Evolutionary conservation across 257 asterid genomes (phyloP).

Genomic region (Nicotiana tabacum): DNA sequence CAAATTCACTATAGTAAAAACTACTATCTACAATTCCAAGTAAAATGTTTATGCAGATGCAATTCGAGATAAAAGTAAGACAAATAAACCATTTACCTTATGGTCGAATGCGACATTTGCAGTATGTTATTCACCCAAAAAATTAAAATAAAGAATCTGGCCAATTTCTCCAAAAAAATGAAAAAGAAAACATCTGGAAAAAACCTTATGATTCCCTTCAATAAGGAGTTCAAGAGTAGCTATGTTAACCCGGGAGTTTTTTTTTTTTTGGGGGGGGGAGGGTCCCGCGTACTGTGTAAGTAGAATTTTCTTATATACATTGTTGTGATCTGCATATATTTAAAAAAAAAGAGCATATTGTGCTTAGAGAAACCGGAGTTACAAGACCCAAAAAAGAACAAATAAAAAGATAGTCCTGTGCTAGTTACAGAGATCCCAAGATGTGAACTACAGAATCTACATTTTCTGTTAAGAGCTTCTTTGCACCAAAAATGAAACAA

Average conservation of each 20-base stretch:
- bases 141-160: not conserved
- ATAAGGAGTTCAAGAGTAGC: not conserved
- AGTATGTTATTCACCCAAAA: not conserved
- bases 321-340: not conserved
- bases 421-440: not conserved
- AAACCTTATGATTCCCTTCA: not conserved
- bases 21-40: not conserved
- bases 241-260: not conserved
- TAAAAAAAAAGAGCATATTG: not conserved
- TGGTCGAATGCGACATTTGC: not conserved
- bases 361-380: not conserved
- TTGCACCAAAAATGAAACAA: not conserved
- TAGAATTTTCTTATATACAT: not conserved
- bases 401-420: not conserved
- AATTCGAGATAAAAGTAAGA: not conserved
- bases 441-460: not conserved
- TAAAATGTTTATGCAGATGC: not conserved
- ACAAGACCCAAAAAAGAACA: not conserved
- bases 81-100: not conserved
- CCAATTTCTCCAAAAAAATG: not conserved
- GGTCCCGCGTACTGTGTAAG: not conserved
- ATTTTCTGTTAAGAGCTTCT: not conserved
- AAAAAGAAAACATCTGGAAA: not conserved
- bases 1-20: not conserved
- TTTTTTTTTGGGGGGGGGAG: not conserved